These are phyloP conservation scores for Exophiala lecanii-corni DNA, from an alignment of 2,329 filamentous ascomycete genomes.

Conservation along the genomic window DNA sequence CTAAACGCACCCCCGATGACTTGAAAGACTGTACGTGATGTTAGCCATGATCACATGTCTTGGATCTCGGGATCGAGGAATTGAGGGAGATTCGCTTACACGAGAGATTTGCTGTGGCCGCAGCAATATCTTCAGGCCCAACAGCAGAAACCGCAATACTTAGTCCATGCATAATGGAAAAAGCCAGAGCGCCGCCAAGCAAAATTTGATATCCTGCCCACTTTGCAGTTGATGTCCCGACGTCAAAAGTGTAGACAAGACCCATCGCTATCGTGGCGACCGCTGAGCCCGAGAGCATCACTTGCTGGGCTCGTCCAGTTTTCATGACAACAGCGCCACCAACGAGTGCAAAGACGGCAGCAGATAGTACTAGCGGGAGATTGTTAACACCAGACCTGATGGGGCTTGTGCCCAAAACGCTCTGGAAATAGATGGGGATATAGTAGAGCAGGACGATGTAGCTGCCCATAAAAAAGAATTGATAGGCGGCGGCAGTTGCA, in stretches of 20 bases:
- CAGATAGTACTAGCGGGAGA: constrained; percentile 37
- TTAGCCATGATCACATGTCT: constrained; percentile 22
- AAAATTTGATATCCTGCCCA: constrained; percentile 38
- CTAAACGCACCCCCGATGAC: constrained; percentile 41
- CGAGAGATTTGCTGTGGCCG: constrained; percentile 23
- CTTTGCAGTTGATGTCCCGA: constrained; percentile 25
- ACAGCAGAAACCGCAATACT: constrained; percentile 25
- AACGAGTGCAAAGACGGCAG: constrained; percentile 30
- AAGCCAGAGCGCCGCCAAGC: constrained; percentile 26
- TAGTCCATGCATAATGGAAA: constrained; percentile 26
- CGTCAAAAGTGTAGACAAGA: constrained; percentile 32
- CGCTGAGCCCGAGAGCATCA: constrained; percentile 25
- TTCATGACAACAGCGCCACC: constrained; percentile 30
- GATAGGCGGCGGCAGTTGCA: constrained; percentile 18
- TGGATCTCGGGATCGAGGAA: neutral
- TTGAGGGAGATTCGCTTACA: too few relatives aligned
- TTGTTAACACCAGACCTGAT: constrained; percentile 37
- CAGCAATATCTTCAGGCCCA: constrained; percentile 25
- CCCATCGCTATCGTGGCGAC: constrained; percentile 29
- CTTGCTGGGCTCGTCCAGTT: constrained; percentile 23
- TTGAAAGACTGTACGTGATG: constrained; percentile 33
- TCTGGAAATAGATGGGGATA: constrained; percentile 48
- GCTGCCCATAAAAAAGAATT: constrained; percentile 28
- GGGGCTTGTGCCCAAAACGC: constrained; percentile 32
- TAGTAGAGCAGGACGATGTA: constrained; percentile 38